Evolutionary conservation across 2,329 filamentous ascomycete genomes (phyloP).

Genomic region (Beauveria scarabaeidicola): DNA sequence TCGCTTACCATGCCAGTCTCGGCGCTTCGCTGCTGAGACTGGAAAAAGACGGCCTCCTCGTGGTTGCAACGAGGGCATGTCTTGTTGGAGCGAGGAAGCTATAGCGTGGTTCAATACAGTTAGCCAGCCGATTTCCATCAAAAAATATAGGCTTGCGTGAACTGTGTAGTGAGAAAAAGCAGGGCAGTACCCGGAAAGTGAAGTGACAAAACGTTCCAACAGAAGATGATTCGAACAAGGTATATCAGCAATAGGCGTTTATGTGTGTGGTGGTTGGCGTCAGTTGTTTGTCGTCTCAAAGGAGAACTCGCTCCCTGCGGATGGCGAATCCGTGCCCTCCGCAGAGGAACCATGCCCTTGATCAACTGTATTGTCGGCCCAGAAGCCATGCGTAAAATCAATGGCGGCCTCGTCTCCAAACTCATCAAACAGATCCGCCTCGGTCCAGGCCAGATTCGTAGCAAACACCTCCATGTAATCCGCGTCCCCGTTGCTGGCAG

Average conservation of each 20-base stretch:
- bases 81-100: constrained; percentile 87
- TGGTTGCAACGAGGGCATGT: constrained; percentile 78
- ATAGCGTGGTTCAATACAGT: constrained; percentile 32
- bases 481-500: constrained; percentile 18
- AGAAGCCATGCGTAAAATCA: not conserved
- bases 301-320: not conserved
- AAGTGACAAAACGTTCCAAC: not conserved
- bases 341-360: not conserved
- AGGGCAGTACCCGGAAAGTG: not conserved
- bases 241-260: not conserved
- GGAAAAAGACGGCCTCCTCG: constrained; percentile 94
- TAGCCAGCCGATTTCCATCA: constrained; percentile 31
- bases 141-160: constrained; percentile 1
- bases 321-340: not conserved
- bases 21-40: constrained; percentile 92
- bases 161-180: not conserved
- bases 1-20: constrained; percentile 92
- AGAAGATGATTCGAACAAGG: not conserved
- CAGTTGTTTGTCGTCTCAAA: not conserved
- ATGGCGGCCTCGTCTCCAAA: constrained; percentile 18
- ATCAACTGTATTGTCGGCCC: not conserved
- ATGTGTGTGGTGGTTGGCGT: not conserved
- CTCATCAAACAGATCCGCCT: constrained; percentile 25
- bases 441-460: constrained; percentile 15
- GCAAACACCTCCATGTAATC: constrained; percentile 8